Evolutionary conservation across 1,139 yeast genomes (phyloP), one percentile per base, ranked within the genome.

Genomic region (Yarrowia galli): DNA sequence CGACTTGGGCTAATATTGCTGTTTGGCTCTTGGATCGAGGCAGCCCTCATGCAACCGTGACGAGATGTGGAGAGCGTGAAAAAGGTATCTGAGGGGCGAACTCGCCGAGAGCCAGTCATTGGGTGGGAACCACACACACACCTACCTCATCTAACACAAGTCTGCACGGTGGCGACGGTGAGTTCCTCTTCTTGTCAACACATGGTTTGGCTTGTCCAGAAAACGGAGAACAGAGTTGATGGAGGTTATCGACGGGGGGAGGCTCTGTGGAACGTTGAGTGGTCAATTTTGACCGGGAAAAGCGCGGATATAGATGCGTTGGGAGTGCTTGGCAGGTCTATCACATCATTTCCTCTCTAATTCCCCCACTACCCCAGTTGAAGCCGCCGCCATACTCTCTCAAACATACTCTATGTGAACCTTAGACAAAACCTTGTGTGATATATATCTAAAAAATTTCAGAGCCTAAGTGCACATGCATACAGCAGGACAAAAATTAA

Each of bases 381-480:
- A 7, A 28, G 10, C 32, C 32, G 32, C 32, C 32, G 10, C 32
- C 32, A 28, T 28, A 28, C 32, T 28, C 32, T 28, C 32, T 28
- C 32, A 28, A 28, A 28, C 32, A 28, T 48, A 53, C 18, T 54
- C 35, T 54, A 36, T 54, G 48, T 25, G 20, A 56, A 56, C 63
- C 48, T 56, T 56, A 54, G 63, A 13, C 51, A 32, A 35, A 58
- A 58, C 64, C 64, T 58, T 58, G 64, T 58, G 16, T 20, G 64
- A 58, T 58, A n/a, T 58, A 38, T 42, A 38, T 58, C 64, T 58
- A 58, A 58, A 58, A 58, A 58, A 58, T 58, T 58, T 58, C 64
- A 58, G 51, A 58, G 64, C 51, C 64, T 43, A 58, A 58, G 51
- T 43, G 51, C 51, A 58, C 51, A 43, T 58, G 64, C 64, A 58